Evolutionary conservation across 2,329 filamentous ascomycete genomes (phyloP).

Genomic region (Aspergillus melleus): DNA sequence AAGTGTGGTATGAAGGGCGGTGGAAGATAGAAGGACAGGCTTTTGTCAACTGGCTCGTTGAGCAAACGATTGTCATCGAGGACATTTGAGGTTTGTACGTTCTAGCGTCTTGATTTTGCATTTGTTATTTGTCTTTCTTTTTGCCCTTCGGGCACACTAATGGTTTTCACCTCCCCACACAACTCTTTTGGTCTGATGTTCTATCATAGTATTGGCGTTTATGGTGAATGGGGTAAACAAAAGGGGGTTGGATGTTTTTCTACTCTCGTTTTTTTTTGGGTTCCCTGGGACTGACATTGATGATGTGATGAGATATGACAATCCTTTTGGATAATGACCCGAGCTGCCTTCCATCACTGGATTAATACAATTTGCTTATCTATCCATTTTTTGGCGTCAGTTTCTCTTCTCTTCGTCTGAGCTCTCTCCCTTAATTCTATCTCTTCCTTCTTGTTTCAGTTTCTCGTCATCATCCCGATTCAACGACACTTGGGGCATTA

Average conservation of each 20-base stretch:
- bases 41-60: slow-evolving; percentile 42
- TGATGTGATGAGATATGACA: slow-evolving; percentile 11
- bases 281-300: background rate
- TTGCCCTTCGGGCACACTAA: background rate
- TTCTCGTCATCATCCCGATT: slow-evolving; percentile 30
- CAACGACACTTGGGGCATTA: slow-evolving; percentile 41
- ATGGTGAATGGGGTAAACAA: background rate
- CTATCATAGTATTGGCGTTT: slow-evolving; percentile 4
- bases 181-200: background rate
- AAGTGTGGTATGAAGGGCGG: slow-evolving; percentile 40
- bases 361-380: background rate
- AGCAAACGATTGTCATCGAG: slow-evolving; percentile 40
- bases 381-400: background rate
- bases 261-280: background rate
- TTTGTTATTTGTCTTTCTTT: background rate
- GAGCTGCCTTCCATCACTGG: background rate
- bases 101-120: background rate
- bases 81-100: slow-evolving; percentile 21
- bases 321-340: slow-evolving; percentile 2
- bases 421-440: slow-evolving; percentile 15
- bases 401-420: slow-evolving; percentile 4
- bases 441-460: slow-evolving; percentile 31
- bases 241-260: background rate
- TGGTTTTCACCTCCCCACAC: background rate
- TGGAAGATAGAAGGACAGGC: slow-evolving; percentile 45